Base-by-base conservation (phyloP, 2,329 filamentous ascomycete genomes). In the Epichloe sylvatica region DNA sequence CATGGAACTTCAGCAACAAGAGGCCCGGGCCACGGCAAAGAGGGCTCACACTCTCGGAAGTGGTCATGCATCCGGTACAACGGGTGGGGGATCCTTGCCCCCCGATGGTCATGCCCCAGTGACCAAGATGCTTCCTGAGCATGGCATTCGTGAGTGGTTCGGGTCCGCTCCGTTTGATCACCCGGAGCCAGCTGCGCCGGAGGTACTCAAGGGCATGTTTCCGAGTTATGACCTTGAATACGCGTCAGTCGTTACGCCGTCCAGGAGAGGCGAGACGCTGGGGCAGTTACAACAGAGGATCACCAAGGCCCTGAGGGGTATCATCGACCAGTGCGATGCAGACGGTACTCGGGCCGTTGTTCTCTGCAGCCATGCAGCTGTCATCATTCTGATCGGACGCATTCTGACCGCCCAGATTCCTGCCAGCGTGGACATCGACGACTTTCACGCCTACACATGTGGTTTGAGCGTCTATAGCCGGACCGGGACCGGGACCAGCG, bases 301-400 rank as follows among this genome's bases (percentile, higher is more conserved):
- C 30, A 84, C 86, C 4, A 79, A 78, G 43, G 78, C 83, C 2
- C 68, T 94, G 40, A 70, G 77, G 41, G 75, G 75, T 44, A 80
- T 96, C 56, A 83, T 96, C 56, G 72, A 76, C 30, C 75, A 80
- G 48, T 81, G 86, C 52, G 89, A 96, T 61, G 65, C 67, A n/a
- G 74, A 84, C 45, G 78, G 80, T n/a, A 72, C 77, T 38, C 80
- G 77, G 58, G 76, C 86, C 0, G 74, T 95, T 23, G 66, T 96
- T 39, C 74, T 98, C 38, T 95, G 87, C 67, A 84, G 86, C 1
- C 92, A 98, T 69, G 92, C 92, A 1, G 92, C 92, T 4, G 80
- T 83, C 11, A 77, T 97, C 59, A 96, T 98, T 62, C 84, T 86
- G 8, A 77, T 92, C 56, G 91, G 91, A 1, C 77, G 92, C 39